Evolutionary conservation across 192 early-diverging fungal genomes (phyloP).

Genomic region (Mortierella claussenii): DNA sequence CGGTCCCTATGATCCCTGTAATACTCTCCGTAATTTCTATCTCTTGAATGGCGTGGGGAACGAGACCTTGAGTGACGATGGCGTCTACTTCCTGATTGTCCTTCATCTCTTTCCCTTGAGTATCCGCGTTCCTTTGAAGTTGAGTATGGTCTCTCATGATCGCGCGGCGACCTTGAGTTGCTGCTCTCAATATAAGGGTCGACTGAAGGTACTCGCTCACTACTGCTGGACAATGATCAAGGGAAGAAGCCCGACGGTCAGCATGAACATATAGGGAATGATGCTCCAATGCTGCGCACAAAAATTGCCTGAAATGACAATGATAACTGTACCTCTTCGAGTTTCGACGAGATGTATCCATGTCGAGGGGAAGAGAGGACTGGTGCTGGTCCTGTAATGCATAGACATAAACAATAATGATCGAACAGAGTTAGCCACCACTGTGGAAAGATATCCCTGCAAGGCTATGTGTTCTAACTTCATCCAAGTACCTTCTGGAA

Average conservation of each 20-base stretch:
- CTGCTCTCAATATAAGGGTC: conserved; percentile 18
- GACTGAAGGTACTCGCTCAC: conserved; percentile 24
- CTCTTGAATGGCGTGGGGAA: conserved; percentile 50
- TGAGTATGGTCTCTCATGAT: conserved; percentile 52
- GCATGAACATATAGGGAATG: too few relatives aligned
- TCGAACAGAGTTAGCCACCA: too few relatives aligned
- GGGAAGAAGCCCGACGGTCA: not conserved
- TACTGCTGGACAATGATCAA: not conserved
- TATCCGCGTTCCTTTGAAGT: conserved; percentile 47
- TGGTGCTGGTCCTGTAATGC: conserved; percentile 32
- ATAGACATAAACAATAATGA: too few relatives aligned
- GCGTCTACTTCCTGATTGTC: conserved; percentile 35
- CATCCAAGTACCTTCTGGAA: conserved; percentile 60
- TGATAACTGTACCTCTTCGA: conserved; percentile 49
- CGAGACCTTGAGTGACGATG: conserved; percentile 60
- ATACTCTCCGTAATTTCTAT: conserved; percentile 21
- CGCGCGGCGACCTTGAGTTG: conserved; percentile 52
- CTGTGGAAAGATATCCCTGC: too few relatives aligned
- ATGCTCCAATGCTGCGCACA: too few relatives aligned
- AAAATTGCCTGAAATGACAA: too few relatives aligned
- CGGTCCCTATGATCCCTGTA: conserved; percentile 43
- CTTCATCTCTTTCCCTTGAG: conserved; percentile 54
- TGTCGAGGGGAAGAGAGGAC: conserved; percentile 19
- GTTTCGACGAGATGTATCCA: conserved; percentile 22
- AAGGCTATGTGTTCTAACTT: not conserved